Evolutionary conservation across 352 stramenopile species (phyloP), one percentile per base, ranked within the genome.

Genomic region (Hyaloperonospora arabidopsidis): DNA sequence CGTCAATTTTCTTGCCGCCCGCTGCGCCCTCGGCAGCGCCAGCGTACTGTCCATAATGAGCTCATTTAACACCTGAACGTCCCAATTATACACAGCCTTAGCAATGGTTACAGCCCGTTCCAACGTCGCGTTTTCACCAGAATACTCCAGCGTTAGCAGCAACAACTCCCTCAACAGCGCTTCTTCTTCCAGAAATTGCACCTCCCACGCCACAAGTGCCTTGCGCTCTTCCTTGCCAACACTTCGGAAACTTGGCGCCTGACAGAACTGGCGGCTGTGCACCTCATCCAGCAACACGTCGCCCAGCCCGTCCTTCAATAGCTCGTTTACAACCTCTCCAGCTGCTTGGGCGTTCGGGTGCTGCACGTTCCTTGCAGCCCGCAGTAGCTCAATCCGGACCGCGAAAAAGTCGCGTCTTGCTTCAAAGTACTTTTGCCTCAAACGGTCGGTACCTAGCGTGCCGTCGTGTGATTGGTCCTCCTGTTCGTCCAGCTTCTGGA

Each of bases 231-330:
- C 54, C 1, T 39, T 45, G 0, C 70, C 49, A 11, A 78, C 65
- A 1, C 63, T 59, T 14, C 57, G 61, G 28, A 88, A 73, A 15
- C 54, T 59, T 0, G 75, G 75, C 6, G 67, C 63, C 25, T 45
- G 38, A 14, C 61, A 54, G 29, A 63, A 60, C n/a, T 75, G 67
- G 12, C 78, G 68, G 3, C 74, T 72, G 19, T 59, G 50, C 8
- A 87, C n/a, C 34, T 89, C 78, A 5, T 86, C 74, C 12, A 86
- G 25, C 13, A 89, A 59, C 58, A 63, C 72, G 19, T 78, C 72
- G 5, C 76, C 40, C 35, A 89, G 54, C 59, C 78, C 76, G 44
- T 89, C 78, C 19, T 74, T 71, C 2, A 80, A 39, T 19, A 86
- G 54, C 44, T 83, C 57, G 40, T 74, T 59, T 18, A 74, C 70